Conservation (phyloP, 306 rosid genomes). For the Phaseolus lunatus region DNA sequence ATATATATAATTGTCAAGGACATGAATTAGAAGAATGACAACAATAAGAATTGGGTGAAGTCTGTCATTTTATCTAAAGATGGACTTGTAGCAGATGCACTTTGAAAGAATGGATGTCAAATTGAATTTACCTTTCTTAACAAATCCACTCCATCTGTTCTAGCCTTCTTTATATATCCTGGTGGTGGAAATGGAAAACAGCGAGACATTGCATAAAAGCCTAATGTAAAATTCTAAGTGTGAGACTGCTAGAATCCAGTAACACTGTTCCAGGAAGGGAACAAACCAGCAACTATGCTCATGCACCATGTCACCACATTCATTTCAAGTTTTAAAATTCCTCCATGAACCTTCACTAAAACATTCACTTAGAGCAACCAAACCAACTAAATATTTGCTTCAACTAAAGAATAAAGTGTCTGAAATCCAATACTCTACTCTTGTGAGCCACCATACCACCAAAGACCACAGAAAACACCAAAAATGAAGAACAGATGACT, state of each 20-base stretch:
- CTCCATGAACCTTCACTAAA: slow-evolving; percentile 58
- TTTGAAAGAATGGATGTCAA: slow-evolving; percentile 31
- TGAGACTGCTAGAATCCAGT: slow-evolving; percentile 56
- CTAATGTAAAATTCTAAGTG: slow-evolving; percentile 49
- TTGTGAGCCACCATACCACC: too few relatives aligned
- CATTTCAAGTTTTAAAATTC: slow-evolving; percentile 79
- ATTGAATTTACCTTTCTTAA: slow-evolving; percentile 65
- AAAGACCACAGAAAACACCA: slow-evolving; percentile 23
- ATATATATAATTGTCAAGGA: slow-evolving; percentile 1
- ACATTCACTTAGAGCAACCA: not conserved
- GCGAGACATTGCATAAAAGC: slow-evolving; percentile 96
- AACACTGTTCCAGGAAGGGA: slow-evolving; percentile 68
- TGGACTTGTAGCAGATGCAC: slow-evolving; percentile 6
- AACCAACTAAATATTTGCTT: too few relatives aligned
- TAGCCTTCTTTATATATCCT: slow-evolving; percentile 87
- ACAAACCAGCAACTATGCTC: slow-evolving; percentile 83
- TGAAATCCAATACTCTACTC: slow-evolving; percentile 49
- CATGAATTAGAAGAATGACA: slow-evolving; percentile 2
- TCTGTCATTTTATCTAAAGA: not conserved
- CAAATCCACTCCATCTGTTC: slow-evolving; percentile 67
- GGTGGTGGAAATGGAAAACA: slow-evolving; percentile 97
- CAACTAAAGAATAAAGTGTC: not conserved
- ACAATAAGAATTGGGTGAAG: not conserved
- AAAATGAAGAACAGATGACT: slow-evolving; percentile 46
- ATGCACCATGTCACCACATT: slow-evolving; percentile 96